phyloP scores from a whole-genome alignment of 306 rosid species.

The Hippophae tibetana region DNA sequence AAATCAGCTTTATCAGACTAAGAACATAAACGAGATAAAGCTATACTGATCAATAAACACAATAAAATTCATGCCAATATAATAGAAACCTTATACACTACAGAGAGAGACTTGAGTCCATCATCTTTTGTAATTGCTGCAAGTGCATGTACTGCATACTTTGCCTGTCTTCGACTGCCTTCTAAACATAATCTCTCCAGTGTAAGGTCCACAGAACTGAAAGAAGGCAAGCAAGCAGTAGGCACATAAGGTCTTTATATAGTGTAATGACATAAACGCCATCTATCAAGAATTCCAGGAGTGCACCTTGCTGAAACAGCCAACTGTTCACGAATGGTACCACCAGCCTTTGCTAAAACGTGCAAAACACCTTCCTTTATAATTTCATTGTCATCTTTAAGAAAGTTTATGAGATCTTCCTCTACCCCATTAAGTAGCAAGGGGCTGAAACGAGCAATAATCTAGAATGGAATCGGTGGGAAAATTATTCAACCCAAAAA shows the following conservation, averaged over 20 bases:
- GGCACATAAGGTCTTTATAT: constrained; percentile 18
- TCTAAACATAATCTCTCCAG: constrained; percentile 83
- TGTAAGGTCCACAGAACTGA: constrained; percentile 87
- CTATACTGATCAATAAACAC: too few relatives aligned
- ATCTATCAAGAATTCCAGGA: constrained; percentile 12
- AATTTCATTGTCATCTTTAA: constrained; percentile 68
- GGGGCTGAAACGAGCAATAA: constrained; percentile 86
- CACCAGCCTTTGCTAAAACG: constrained; percentile 87
- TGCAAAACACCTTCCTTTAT: constrained; percentile 79
- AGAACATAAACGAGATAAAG: background rate
- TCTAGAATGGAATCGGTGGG: constrained; percentile 29
- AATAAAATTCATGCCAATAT: too few relatives aligned
- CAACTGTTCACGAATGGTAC: constrained; percentile 76
- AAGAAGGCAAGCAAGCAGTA: constrained; percentile 22
- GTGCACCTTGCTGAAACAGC: constrained; percentile 66
- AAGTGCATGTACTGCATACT: constrained; percentile 88
- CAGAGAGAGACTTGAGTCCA: constrained; percentile 90
- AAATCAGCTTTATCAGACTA: constrained; percentile 19
- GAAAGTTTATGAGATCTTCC: constrained; percentile 66
- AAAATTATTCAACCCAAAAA: background rate
- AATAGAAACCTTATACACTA: constrained; percentile 72
- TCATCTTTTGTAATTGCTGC: constrained; percentile 96
- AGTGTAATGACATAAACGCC: constrained; percentile 7
- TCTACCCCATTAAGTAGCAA: constrained; percentile 68
- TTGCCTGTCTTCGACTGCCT: constrained; percentile 93